Evolutionary conservation across 2,329 filamentous ascomycete species (phyloP), one percentile per base, ranked within the genome.

Genomic region (Gnomoniopsis sp.): DNA sequence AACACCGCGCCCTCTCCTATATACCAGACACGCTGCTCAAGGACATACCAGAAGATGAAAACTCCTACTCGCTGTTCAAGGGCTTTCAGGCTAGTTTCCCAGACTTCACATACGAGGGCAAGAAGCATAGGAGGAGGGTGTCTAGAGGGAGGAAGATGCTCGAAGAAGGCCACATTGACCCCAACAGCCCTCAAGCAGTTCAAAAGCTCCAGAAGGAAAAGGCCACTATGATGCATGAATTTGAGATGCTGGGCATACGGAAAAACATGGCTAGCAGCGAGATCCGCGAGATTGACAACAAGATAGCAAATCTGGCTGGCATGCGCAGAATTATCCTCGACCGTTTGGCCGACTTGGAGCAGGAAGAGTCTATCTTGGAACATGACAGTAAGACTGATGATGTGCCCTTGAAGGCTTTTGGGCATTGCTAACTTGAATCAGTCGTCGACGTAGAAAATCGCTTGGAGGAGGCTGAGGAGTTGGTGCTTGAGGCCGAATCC

Each of bases 211-310:
- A 89, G 72, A 90, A 88, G 70, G 91, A 96, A 65, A 90, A 90
- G 72, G 84, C 88, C 47, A 79, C 84, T 55, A 82, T 97, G 76
- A 88, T 89, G 76, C 92, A 96, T 72, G 85, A 91, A 65, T 79
- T 99, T 65, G 92, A 98, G 69, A 90, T 97, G 85, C 86, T 98
- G 77, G 84, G 88, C 3, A 86, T 98, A 62, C 85, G 95, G 60
- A 99, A 99, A 75, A 96, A 95, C 70, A 97, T 99, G 93, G 93
- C 93, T 66, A 95, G 91, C 68, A 90, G 91, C 63, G 95, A 99
- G 74, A 98, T 99, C 60, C 86, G 87, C 61, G 95, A 99, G 69
- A 96, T 99, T 62, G 95, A 99, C 75, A 93, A 89, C 75, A 99
- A 98, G 75, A 93, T 99, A 63, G 86, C 91, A 61, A 98, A 98